Evolutionary conservation across 345 rosid genomes (phyloP), one percentile per base, ranked within the genome.

Genomic region (Linum usitatissimum): DNA sequence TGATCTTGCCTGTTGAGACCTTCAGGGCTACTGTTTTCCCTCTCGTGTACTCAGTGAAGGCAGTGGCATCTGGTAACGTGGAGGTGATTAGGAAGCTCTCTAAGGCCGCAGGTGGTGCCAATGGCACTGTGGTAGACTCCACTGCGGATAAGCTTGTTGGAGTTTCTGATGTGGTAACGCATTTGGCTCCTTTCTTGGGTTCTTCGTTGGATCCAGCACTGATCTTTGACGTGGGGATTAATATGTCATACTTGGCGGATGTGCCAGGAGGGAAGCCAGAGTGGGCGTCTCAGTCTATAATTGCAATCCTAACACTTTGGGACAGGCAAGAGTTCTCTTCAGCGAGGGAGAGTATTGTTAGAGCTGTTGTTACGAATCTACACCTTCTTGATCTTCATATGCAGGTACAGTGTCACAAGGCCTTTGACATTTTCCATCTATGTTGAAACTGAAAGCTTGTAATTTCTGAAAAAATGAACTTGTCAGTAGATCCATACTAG

Each of bases 241-340:
- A 89, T 76, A 87, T 89, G 98, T 73, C 89, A 71, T 83, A 86
- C 76, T 79, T 92, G 78, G 97, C 98, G 30, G 98, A 92, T 78
- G 98, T 89, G 64, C 90, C 93, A 30, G 98, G 98, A 57, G 98
- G 98, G 73, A 92, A 89, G 81, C 91, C 97, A 0, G 98, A 92
- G 76, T 92, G 97, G 98, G 97, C 98, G 69, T 83, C 98, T 13
- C 91, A 79, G 75, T 92, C 98, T 20, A 89, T 84, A 69, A 89
- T 87, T 59, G 97, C 98, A 4, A 81, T 90, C 64, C 81, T 92
- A 82, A 92, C 96, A 6, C 97, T 92, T 18, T 92, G 98, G 98
- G 98, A 92, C 71, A 80, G 98, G 60, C 98, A 92, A 75, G 98
- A 92, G 79, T 92, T 92, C 70, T 86, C 96, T 38, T 89, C 98